Conservation (phyloP, 108 stramenopile genomes). For the Nitzschia sp. region DNA sequence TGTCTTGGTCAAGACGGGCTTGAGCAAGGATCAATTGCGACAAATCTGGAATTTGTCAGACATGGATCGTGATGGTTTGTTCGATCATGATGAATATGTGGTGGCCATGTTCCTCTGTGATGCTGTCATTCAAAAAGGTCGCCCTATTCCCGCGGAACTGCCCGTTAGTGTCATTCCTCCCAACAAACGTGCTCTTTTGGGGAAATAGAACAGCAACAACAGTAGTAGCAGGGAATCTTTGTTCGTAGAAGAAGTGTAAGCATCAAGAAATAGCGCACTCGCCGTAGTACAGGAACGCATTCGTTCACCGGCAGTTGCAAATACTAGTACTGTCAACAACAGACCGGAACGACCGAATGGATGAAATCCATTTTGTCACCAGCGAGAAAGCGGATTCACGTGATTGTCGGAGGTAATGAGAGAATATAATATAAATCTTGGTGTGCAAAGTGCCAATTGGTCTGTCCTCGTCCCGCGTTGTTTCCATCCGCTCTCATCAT, state of each 20-base stretch:
- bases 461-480: no score
- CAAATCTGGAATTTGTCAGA: slow-evolving; percentile 92
- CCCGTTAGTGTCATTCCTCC: slow-evolving; percentile 75
- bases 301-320: no score
- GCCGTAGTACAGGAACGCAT: no score
- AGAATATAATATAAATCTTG: no score
- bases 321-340: no score
- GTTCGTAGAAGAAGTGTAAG: not conserved
- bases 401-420: no score
- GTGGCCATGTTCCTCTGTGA: slow-evolving; percentile 92
- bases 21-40: slow-evolving; percentile 84
- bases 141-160: slow-evolving; percentile 77
- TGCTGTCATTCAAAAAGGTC: slow-evolving; percentile 84
- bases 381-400: no score
- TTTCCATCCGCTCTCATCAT: no score
- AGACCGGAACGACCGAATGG: no score
- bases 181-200: slow-evolving; percentile 50
- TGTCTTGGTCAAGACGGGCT: slow-evolving; percentile 81
- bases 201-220: not conserved
- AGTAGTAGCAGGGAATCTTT: not conserved
- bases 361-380: no score
- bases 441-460: no score
- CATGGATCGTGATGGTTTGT: slow-evolving; percentile 89
- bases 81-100: slow-evolving; percentile 90
- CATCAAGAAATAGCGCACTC: no score